Base-by-base conservation (phyloP, 495 filamentous ascomycete species). In the Sordaria brevicollis region DNA sequence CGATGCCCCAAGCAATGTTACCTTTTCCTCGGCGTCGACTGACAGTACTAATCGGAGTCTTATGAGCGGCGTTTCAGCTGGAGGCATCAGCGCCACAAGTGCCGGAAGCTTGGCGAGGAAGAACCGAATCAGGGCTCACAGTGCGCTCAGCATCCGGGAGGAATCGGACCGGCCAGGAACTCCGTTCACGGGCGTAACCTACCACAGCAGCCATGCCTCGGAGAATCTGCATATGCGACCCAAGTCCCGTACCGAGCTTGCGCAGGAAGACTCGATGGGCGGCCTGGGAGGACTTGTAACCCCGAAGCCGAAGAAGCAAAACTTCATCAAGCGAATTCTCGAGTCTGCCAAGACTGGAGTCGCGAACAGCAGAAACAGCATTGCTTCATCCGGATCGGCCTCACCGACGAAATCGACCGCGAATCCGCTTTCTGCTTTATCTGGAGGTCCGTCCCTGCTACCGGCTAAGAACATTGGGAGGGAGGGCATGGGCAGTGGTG, bases 271-370 rank as follows among this genome's bases (percentile, higher is more conserved):
- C 36, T 77, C 82, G 8, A 83, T 85, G 62, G 86, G 66, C 73
- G 81, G 70, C 78, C 86, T 98, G 19, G 77, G 76, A 9, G 93
- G 94, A 5, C 84, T 97, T 43, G 88, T 89, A n/a, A 87, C 92
- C 10, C 94, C 93, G 0, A 98, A 94, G 78, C 83, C 89, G 5
- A 97, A 94, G 79, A 98, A 95, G 81, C 89, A 89, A 43, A 94
- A 94, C 25, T 97, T 99, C 76, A 93, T 99, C 80, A 97, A 95
- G 81, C 96, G 96, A 74, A 93, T 99, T 67, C 86, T 98, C 38
- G 94, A 97, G 69, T 91, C 92, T 10, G 95, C 94, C 11, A 97
- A 96, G 80, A 97, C 96, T 0, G 92, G 91, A 15, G 93, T 96
- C 10, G 95, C 95, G 2, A 94, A 89, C 75, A 92, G 92, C 33